A percentile compares a stretch with the other conserved stretches of the same genome.
phyloP scores from a whole-genome alignment of 2,329 filamentous ascomycete species.

The Venturia pyrina region DNA sequence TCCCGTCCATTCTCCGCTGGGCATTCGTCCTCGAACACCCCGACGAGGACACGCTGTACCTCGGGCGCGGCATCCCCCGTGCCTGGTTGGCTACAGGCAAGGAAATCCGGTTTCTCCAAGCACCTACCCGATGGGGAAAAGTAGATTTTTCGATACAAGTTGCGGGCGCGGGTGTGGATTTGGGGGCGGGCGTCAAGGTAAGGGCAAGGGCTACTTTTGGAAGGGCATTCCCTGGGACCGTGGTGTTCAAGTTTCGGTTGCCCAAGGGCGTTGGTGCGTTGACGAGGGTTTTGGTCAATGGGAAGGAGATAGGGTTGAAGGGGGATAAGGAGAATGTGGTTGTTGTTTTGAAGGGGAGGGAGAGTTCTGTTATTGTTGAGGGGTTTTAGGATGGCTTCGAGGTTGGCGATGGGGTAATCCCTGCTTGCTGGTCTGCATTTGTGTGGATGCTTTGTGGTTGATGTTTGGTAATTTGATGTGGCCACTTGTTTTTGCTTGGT shows the following conservation, averaged over 20 bases:
- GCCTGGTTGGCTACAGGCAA: conserved; percentile 8
- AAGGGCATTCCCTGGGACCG: not conserved
- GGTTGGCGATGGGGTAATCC: not conserved
- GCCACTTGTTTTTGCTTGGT: too few relatives aligned
- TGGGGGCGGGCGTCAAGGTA: not conserved
- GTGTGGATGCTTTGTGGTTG: too few relatives aligned
- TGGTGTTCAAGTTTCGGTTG: conserved; percentile 7
- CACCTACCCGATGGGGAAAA: conserved; percentile 8
- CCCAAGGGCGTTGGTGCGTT: not conserved
- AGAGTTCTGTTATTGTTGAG: conserved; percentile 4
- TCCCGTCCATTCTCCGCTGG: conserved; percentile 7
- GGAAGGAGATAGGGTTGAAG: not conserved
- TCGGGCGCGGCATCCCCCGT: conserved; percentile 2
- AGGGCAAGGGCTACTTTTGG: conserved; percentile 5
- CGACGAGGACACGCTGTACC: conserved; percentile 3
- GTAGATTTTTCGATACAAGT: conserved; percentile 8
- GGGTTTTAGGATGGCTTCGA: not conserved
- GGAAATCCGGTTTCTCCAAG: not conserved
- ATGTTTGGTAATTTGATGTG: too few relatives aligned
- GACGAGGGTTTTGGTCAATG: not conserved
- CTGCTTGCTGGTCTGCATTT: too few relatives aligned
- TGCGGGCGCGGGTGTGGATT: not conserved
- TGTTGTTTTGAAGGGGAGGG: not conserved
- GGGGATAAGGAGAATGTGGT: not conserved
- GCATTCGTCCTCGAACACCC: conserved; percentile 7